These are phyloP conservation scores for Phytophthora capsici DNA, from an alignment of 352 stramenopile genomes.

Conservation along the genomic window DNA sequence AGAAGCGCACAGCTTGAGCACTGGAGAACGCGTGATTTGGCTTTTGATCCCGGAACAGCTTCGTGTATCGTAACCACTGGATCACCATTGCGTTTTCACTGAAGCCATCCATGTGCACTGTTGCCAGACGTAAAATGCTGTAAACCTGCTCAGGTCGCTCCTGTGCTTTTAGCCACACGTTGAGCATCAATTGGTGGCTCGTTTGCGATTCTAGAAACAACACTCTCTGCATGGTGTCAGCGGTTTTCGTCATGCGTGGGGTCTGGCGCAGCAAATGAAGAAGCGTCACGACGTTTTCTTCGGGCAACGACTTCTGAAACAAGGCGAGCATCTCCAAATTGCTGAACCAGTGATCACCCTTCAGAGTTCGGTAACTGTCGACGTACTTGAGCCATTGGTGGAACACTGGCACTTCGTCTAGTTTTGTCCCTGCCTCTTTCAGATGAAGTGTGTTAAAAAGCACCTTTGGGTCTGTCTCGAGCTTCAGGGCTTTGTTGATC, in stretches of 20 bases:
- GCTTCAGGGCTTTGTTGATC: neutral
- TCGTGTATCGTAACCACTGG: neutral
- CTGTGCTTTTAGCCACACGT: neutral
- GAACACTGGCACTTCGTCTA: neutral
- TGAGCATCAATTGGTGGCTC: neutral
- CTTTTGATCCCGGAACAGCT: neutral
- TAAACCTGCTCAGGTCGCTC: neutral
- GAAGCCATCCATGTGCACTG: neutral
- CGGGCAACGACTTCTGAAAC: neutral
- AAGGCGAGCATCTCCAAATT: neutral
- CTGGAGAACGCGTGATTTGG: neutral
- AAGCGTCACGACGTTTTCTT: neutral
- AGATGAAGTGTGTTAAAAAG: neutral
- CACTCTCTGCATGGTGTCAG: slow-evolving; percentile 4
- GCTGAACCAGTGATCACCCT: neutral
- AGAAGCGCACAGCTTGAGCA: neutral
- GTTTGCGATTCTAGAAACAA: neutral
- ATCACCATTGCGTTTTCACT: neutral
- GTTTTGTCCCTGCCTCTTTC: neutral
- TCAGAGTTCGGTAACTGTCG: neutral
- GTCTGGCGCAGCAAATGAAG: neutral
- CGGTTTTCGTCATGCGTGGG: neutral
- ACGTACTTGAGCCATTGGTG: neutral
- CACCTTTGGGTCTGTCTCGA: neutral
- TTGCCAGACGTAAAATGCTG: neutral